These are phyloP conservation scores for Chaetomium cochliodes DNA, from an alignment of 495 filamentous ascomycete genomes.

Conservation along the genomic window DNA sequence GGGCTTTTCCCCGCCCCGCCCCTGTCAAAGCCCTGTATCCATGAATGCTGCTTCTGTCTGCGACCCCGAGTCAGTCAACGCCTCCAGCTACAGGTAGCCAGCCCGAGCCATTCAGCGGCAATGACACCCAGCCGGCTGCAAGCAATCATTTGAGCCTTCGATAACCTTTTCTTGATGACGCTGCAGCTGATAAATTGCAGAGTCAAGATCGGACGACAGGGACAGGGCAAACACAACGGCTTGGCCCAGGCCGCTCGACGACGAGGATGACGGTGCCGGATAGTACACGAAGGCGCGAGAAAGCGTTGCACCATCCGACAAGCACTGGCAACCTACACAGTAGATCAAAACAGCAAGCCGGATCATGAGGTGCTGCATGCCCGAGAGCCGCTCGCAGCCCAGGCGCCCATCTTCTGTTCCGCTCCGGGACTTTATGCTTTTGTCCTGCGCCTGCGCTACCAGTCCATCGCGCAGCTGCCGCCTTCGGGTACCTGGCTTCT, in stretches of 20 bases:
- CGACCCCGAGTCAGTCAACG: no score
- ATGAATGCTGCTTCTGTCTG: background rate
- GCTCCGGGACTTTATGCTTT: background rate
- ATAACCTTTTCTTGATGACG: no score
- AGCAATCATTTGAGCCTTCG: no score
- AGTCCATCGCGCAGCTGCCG: conserved; percentile 3
- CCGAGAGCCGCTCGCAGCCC: background rate
- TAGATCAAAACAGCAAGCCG: background rate
- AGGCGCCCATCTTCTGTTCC: background rate
- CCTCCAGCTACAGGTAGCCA: no score
- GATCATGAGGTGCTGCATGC: conserved; percentile 4
- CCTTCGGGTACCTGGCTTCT: conserved; percentile 25
- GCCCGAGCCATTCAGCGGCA: no score
- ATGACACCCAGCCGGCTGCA: no score
- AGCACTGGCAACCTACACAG: no score
- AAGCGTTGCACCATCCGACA: conserved; percentile 5
- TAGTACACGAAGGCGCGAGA: no score
- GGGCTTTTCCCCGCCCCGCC: background rate
- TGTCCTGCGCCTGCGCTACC: background rate
- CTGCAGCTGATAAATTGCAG: no score
- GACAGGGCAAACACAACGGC: background rate
- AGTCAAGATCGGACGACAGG: background rate
- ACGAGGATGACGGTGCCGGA: background rate
- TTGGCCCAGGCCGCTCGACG: background rate
- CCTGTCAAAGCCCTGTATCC: background rate